Evolutionary conservation across 2,329 filamentous ascomycete genomes (phyloP).

Genomic region (Colletotrichum neosansevieriae): DNA sequence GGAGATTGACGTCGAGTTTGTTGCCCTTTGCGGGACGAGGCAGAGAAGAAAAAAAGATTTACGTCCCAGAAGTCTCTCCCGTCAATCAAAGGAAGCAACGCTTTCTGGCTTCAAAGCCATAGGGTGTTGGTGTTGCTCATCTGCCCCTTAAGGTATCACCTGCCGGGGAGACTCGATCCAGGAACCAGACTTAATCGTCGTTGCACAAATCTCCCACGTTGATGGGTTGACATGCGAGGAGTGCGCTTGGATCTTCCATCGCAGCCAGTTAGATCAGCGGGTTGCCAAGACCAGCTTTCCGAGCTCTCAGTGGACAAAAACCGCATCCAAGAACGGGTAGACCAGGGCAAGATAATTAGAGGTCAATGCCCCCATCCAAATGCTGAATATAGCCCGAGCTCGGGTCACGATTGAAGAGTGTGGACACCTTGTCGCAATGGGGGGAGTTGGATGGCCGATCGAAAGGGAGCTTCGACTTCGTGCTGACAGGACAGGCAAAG

Average conservation of each 20-base stretch:
- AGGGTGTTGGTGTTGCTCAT: slow-evolving; percentile 3
- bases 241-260: slow-evolving; percentile 19
- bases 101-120: neutral
- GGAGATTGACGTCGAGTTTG: slow-evolving; percentile 15
- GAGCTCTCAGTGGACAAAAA: slow-evolving; percentile 29
- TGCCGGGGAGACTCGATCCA: slow-evolving; percentile 18
- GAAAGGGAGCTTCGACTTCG: slow-evolving; percentile 22
- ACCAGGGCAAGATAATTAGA: slow-evolving; percentile 24
- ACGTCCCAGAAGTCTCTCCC: slow-evolving; percentile 6
- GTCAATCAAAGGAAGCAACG: neutral
- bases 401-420: neutral
- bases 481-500: slow-evolving; percentile 35
- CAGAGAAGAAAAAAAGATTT: neutral
- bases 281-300: slow-evolving; percentile 20
- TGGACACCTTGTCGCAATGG: slow-evolving; percentile 22
- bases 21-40: slow-evolving; percentile 10
- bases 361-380: slow-evolving; percentile 25
- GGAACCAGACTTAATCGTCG: slow-evolving; percentile 21
- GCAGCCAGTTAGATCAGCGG: slow-evolving; percentile 17
- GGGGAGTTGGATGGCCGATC: slow-evolving; percentile 8
- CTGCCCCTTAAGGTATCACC: slow-evolving; percentile 18
- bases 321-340: slow-evolving; percentile 15
- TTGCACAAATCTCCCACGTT: slow-evolving; percentile 27
- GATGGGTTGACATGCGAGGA: slow-evolving; percentile 33
- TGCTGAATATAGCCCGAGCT: slow-evolving; percentile 38